Evolutionary conservation across 2,329 filamentous ascomycete genomes (phyloP).

Genomic region (Fusarium beomiforme): DNA sequence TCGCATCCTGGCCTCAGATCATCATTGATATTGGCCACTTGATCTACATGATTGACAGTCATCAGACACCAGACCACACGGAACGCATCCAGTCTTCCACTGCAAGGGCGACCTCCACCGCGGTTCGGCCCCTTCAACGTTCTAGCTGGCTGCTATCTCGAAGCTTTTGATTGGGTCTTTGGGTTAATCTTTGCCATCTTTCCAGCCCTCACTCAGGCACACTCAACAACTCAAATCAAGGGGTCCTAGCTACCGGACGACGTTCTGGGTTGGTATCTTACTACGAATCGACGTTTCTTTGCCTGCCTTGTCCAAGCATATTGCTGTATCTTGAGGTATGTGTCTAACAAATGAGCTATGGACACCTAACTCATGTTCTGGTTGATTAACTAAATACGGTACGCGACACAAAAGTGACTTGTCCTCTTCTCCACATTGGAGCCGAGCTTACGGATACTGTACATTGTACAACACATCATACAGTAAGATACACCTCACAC

Average conservation of each 20-base stretch:
- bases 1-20: constrained; percentile 35
- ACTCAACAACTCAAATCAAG: constrained; percentile 5
- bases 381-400: not conserved
- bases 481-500: constrained; percentile 21
- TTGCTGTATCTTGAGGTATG: not conserved
- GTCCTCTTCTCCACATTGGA: constrained; percentile 25
- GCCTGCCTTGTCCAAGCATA: not conserved
- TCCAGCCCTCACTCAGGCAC: constrained; percentile 23
- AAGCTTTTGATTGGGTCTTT: constrained; percentile 19
- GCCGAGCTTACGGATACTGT: constrained; percentile 10
- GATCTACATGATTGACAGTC: constrained; percentile 25
- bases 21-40: constrained; percentile 27
- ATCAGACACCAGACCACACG: constrained; percentile 25
- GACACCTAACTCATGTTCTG: not conserved
- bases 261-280: not conserved
- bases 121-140: constrained; percentile 34
- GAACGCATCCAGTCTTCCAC: constrained; percentile 27
- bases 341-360: not conserved
- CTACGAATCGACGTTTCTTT: not conserved
- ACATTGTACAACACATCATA: constrained; percentile 18
- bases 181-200: constrained; percentile 3
- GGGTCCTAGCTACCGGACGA: not conserved
- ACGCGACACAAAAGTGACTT: not conserved
- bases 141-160: constrained; percentile 17
- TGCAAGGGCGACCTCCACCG: constrained; percentile 38